A percentile compares a stretch with the other conserved stretches of the same genome.
Conservation (phyloP, 1,284 basidiomycete genomes). For the Puccinia sorghi region DNA sequence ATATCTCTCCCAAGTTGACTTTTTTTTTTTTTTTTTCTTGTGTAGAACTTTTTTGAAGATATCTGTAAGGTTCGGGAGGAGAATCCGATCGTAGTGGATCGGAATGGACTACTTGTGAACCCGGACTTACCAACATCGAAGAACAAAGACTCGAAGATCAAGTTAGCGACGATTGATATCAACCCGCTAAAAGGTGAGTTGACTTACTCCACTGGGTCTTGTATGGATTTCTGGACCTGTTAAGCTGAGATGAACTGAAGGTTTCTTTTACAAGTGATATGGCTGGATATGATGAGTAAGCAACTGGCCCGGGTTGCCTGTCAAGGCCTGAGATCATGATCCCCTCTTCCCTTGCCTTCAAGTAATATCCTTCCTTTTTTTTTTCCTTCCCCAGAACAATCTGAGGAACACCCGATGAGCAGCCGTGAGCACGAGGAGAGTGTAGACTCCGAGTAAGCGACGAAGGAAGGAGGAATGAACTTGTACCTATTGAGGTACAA, state of each 20-base stretch:
- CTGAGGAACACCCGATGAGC: too few relatives aligned
- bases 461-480: too few relatives aligned
- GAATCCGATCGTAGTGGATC: not conserved
- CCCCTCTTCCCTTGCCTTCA: too few relatives aligned
- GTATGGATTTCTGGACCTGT: not conserved
- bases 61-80: not conserved
- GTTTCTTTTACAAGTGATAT: slow-evolving; percentile 2
- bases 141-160: not conserved
- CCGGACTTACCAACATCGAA: not conserved
- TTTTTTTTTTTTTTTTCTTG: not conserved
- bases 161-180: not conserved
- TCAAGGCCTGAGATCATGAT: not conserved
- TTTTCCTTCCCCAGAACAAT: too few relatives aligned
- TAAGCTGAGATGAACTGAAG: slow-evolving; percentile 7
- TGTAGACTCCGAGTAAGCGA: too few relatives aligned
- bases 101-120: not conserved
- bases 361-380: too few relatives aligned
- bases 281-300: not conserved
- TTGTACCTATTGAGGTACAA: too few relatives aligned
- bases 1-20: not conserved
- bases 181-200: slow-evolving; percentile 20
- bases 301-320: slow-evolving; percentile 4
- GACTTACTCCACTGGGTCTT: not conserved
- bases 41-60: slow-evolving; percentile 30
- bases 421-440: too few relatives aligned